A percentile compares a stretch with the other conserved stretches of the same genome.
Evolutionary conservation across 148 eudicot genomes (phyloP).

Genomic region (Fagopyrum homotropicum): DNA sequence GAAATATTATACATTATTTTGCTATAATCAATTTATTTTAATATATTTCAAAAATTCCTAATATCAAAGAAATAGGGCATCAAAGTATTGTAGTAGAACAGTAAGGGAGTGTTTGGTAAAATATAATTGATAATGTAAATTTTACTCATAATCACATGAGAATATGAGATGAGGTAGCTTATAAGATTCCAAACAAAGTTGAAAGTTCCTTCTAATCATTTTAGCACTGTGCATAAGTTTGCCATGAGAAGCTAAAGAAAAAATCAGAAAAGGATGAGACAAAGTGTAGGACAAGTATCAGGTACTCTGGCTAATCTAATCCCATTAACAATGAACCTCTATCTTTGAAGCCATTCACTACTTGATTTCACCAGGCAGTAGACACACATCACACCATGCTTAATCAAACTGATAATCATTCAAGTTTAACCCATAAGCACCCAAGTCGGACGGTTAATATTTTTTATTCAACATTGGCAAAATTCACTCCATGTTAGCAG

Average conservation of each 20-base stretch:
- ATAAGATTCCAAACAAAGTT: neutral
- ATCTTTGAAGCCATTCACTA: neutral
- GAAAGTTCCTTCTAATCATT: conserved; percentile 2
- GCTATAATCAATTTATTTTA: too few species aligned
- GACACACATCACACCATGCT: conserved; percentile 1
- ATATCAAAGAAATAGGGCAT: too few species aligned
- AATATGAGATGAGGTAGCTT: too few species aligned
- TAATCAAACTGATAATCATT: conserved; percentile 4
- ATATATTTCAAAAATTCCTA: too few species aligned
- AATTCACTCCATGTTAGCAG: neutral
- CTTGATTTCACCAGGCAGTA: neutral
- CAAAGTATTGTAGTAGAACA: too few species aligned
- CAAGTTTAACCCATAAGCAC: neutral
- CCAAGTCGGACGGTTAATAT: neutral
- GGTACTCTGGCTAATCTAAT: neutral
- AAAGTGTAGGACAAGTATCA: conserved; percentile 1
- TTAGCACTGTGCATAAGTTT: neutral
- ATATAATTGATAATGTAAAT: too few species aligned
- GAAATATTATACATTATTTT: too few species aligned
- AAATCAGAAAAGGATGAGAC: neutral
- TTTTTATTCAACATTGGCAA: neutral
- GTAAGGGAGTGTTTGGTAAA: too few species aligned
- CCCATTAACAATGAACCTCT: too few species aligned
- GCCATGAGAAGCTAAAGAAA: neutral
- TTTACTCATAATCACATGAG: too few species aligned